Conservation (phyloP, 2,329 filamentous ascomycete genomes). For the Mariannaea sp. region DNA sequence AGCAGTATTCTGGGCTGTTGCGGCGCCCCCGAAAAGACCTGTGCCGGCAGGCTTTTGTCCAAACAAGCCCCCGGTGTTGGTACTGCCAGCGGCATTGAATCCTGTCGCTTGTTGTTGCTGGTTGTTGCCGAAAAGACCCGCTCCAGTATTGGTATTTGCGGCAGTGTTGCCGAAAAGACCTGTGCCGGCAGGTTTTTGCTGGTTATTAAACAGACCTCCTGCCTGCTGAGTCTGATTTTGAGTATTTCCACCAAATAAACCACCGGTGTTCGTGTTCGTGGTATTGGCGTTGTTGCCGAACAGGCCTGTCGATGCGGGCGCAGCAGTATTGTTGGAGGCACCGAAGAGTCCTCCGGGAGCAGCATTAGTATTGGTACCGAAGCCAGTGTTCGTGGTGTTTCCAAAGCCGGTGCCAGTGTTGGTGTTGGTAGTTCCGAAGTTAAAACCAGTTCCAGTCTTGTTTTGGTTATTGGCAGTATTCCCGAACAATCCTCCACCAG, state of each 20-base stretch:
- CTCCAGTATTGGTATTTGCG: slow-evolving; percentile 23
- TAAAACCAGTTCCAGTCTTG: slow-evolving; percentile 46
- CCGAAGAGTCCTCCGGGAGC: slow-evolving; percentile 52
- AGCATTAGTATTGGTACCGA: slow-evolving; percentile 36
- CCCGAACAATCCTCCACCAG: slow-evolving; percentile 49
- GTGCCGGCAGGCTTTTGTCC: slow-evolving; percentile 43
- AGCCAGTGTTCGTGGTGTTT: slow-evolving; percentile 34
- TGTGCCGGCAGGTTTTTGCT: slow-evolving; percentile 46
- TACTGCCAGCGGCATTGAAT: slow-evolving; percentile 39
- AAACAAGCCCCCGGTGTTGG: slow-evolving; percentile 38
- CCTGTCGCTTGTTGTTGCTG: slow-evolving; percentile 50
- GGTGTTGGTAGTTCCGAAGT: slow-evolving; percentile 49
- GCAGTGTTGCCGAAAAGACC: slow-evolving; percentile 37
- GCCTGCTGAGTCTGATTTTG: slow-evolving; percentile 40
- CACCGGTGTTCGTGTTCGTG: slow-evolving; percentile 36
- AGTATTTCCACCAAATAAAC: slow-evolving; percentile 47
- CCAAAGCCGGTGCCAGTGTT: slow-evolving; percentile 37
- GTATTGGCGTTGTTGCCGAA: slow-evolving; percentile 47
- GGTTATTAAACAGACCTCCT: slow-evolving; percentile 51
- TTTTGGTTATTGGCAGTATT: slow-evolving; percentile 40
- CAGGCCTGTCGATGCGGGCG: slow-evolving; percentile 48
- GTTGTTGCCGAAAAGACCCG: slow-evolving; percentile 51
- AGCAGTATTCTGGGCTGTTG: slow-evolving; percentile 42
- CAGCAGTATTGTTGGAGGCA: slow-evolving; percentile 40
- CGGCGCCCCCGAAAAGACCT: slow-evolving; percentile 48